Evolutionary conservation across 768 basidiomycete genomes (phyloP).

Genomic region (Neoboletus subvelutipes): DNA sequence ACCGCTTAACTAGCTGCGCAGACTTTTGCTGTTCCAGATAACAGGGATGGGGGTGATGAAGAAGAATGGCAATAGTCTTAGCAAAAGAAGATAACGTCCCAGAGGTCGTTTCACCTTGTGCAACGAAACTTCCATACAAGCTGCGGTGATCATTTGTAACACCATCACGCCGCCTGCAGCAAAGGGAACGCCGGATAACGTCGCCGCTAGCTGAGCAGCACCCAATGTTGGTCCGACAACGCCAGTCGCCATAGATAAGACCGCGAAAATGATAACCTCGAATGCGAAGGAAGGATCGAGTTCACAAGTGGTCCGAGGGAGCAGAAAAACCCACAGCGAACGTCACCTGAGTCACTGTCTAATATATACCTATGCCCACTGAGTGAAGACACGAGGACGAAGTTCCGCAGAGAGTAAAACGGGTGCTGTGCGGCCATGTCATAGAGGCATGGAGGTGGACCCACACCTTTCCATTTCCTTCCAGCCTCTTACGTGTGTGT

Average conservation of each 20-base stretch:
- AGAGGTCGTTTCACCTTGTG: conserved; percentile 44
- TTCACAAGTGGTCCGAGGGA: not conserved
- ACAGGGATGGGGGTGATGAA: not conserved
- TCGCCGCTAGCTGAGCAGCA: conserved; percentile 43
- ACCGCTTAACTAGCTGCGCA: conserved; percentile 42
- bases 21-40: conserved; percentile 40
- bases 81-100: not conserved
- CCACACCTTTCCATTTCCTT: conserved; percentile 10
- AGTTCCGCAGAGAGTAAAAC: not conserved
- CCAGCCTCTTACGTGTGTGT: not conserved
- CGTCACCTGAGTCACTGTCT: not conserved
- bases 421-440: not conserved
- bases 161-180: conserved; percentile 43
- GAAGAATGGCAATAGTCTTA: not conserved
- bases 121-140: conserved; percentile 46
- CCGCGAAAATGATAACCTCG: not conserved
- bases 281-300: not conserved
- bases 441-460: conserved; percentile 1
- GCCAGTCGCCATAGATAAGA: conserved; percentile 15
- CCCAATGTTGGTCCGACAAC: conserved; percentile 21
- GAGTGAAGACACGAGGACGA: not conserved
- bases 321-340: not conserved
- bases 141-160: conserved; percentile 43
- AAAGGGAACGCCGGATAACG: conserved; percentile 45
- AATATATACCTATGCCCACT: conserved; percentile 16